These are phyloP conservation scores for Fusarium subglutinans DNA, from an alignment of 2,329 filamentous ascomycete genomes.

Conservation along the genomic window DNA sequence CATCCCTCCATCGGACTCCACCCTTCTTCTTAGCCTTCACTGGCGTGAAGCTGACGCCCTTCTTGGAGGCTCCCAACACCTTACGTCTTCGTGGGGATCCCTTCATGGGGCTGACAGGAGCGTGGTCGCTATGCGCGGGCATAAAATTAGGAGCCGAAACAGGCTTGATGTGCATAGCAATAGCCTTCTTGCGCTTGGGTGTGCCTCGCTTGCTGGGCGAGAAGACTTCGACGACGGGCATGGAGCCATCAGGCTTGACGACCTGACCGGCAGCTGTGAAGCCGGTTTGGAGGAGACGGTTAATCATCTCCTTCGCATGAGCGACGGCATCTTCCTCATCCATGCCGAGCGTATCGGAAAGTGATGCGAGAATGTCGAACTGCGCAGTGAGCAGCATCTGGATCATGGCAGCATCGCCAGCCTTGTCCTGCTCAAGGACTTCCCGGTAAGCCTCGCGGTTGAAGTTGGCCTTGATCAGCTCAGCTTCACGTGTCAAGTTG, in stretches of 20 bases:
- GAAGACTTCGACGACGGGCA: slow-evolving; percentile 70
- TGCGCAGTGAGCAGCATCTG: slow-evolving; percentile 89
- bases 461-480: slow-evolving; percentile 84
- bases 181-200: slow-evolving; percentile 74
- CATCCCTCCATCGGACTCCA: slow-evolving; percentile 91
- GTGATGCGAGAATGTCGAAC: slow-evolving; percentile 87
- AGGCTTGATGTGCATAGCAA: slow-evolving; percentile 54
- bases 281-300: slow-evolving; percentile 80
- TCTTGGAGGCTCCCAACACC: slow-evolving; percentile 64
- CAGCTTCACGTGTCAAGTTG: slow-evolving; percentile 81
- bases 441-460: slow-evolving; percentile 81
- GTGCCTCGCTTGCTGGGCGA: slow-evolving; percentile 78
- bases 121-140: slow-evolving; percentile 45
- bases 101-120: slow-evolving; percentile 67
- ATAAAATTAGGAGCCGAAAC: slow-evolving; percentile 56
- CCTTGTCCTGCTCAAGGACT: slow-evolving; percentile 85
- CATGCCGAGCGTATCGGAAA: slow-evolving; percentile 84
- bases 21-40: slow-evolving; percentile 81
- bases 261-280: slow-evolving; percentile 80
- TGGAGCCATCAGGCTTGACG: slow-evolving; percentile 84
- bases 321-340: slow-evolving; percentile 83
- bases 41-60: slow-evolving; percentile 83
- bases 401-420: slow-evolving; percentile 78
- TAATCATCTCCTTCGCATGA: slow-evolving; percentile 80
- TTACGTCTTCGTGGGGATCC: slow-evolving; percentile 84